phyloP scores from a whole-genome alignment of 148 eudicot species.

The Spergularia bocconei region DNA sequence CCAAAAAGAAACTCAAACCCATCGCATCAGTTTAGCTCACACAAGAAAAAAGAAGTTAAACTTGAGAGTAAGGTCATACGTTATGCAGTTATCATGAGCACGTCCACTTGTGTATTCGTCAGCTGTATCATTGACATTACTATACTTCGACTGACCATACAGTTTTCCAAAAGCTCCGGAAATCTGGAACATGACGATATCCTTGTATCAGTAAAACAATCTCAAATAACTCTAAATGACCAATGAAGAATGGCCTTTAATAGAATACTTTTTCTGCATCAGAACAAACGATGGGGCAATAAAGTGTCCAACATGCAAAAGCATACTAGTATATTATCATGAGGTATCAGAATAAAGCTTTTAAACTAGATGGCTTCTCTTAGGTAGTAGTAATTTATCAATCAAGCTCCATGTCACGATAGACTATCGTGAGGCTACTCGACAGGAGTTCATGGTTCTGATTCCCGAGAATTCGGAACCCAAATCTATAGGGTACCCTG shows the following conservation, averaged over 20 bases:
- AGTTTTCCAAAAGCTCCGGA: conserved; percentile 92
- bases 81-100: conserved; percentile 84
- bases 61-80: conserved; percentile 37
- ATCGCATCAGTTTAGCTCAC: too few species aligned
- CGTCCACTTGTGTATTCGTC: conserved; percentile 42
- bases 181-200: conserved; percentile 38
- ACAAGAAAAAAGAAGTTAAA: neutral
- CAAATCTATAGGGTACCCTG: too few species aligned
- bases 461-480: too few species aligned
- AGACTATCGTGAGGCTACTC: too few species aligned
- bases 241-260: neutral
- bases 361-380: neutral
- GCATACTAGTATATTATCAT: neutral
- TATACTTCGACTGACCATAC: conserved; percentile 78
- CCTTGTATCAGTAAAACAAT: conserved; percentile 16
- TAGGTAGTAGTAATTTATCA: neutral
- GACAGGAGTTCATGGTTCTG: too few species aligned
- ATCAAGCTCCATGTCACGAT: neutral
- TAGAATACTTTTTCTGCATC: neutral
- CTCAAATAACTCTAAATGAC: neutral
- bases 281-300: neutral
- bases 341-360: neutral
- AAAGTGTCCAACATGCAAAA: neutral
- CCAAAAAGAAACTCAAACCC: neutral
- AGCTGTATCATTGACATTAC: conserved; percentile 43